phyloP scores from a whole-genome alignment of 1,284 basidiomycete species.

The Hypsizygus ulmarius region DNA sequence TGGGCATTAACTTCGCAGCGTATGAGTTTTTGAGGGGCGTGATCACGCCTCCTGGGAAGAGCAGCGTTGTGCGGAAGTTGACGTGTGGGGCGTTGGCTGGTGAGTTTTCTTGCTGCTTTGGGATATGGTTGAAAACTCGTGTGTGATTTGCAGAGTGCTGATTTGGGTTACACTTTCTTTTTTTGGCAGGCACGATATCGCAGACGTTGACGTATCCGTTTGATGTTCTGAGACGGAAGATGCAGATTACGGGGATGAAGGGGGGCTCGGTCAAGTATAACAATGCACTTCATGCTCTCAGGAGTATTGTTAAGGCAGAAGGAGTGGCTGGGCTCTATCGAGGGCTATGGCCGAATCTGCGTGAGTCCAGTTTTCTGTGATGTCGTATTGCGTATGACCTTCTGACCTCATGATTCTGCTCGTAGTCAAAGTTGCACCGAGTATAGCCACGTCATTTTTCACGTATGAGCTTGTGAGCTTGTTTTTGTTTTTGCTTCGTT shows the following conservation, averaged over 20 bases:
- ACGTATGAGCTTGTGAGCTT: conserved; percentile 69
- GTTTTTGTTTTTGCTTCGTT: not conserved
- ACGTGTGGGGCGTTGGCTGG: conserved; percentile 76
- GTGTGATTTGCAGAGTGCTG: not conserved
- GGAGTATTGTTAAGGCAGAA: conserved; percentile 69
- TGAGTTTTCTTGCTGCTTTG: conserved; percentile 28
- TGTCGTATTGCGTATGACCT: not conserved
- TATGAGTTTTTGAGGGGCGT: conserved; percentile 73
- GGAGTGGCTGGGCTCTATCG: conserved; percentile 79
- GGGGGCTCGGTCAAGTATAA: conserved; percentile 64
- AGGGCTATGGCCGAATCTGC: conserved; percentile 88
- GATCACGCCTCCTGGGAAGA: conserved; percentile 77
- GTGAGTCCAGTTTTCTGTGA: conserved; percentile 49
- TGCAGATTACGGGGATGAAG: conserved; percentile 92
- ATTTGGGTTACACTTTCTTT: conserved; percentile 13
- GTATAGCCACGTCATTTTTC: conserved; percentile 85
- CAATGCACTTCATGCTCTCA: conserved; percentile 77
- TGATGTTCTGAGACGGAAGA: conserved; percentile 90
- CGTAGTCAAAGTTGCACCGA: conserved; percentile 85
- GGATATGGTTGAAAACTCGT: no score
- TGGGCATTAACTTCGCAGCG: conserved; percentile 81
- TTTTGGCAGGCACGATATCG: conserved; percentile 67
- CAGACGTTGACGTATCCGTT: conserved; percentile 96
- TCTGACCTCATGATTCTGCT: conserved; percentile 16
- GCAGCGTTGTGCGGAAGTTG: conserved; percentile 59